A percentile compares a stretch with the other conserved stretches of the same genome.
Evolutionary conservation across 176 grass and related monocot genomes (phyloP).

Genomic region (Bromus sterilis): DNA sequence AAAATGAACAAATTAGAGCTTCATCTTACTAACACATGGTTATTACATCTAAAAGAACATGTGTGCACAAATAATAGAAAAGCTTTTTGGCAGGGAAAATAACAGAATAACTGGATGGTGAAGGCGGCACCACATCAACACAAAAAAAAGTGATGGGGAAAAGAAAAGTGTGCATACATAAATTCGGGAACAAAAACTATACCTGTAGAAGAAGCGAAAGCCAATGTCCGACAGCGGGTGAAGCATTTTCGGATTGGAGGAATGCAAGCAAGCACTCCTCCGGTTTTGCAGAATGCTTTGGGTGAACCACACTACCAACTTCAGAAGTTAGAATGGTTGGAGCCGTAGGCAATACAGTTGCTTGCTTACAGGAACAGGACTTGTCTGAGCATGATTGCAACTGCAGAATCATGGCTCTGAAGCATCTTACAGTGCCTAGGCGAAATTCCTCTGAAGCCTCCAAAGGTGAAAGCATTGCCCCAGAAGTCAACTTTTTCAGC

Average conservation of each 20-base stretch:
- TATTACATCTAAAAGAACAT: not conserved
- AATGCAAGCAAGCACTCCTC: constrained; percentile 86
- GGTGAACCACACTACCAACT: not conserved
- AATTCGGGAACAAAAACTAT: constrained; percentile 10
- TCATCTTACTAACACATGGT: not conserved
- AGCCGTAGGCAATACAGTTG: constrained; percentile 27
- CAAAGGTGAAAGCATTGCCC: constrained; percentile 72
- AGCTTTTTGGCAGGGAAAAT: not conserved
- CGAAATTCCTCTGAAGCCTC: constrained; percentile 92
- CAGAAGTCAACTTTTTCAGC: constrained; percentile 68
- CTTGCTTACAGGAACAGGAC: constrained; percentile 63
- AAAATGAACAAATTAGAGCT: constrained; percentile 22
- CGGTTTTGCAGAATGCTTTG: constrained; percentile 20
- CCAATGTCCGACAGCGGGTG: constrained; percentile 86
- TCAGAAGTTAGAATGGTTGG: constrained; percentile 16
- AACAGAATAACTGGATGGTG: not conserved
- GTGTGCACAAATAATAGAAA: not conserved
- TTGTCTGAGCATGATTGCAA: constrained; percentile 58
- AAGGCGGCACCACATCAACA: not conserved
- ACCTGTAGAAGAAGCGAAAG: constrained; percentile 91
- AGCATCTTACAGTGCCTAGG: constrained; percentile 71
- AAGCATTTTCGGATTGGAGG: constrained; percentile 73
- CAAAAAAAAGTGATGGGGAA: not conserved
- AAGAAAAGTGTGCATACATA: not conserved
- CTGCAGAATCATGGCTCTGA: constrained; percentile 65